A percentile compares a stretch with the other conserved stretches of the same genome.
Evolutionary conservation across 164 flowering plant species (phyloP).

Genomic region (Magnolia kwangsiensis): DNA sequence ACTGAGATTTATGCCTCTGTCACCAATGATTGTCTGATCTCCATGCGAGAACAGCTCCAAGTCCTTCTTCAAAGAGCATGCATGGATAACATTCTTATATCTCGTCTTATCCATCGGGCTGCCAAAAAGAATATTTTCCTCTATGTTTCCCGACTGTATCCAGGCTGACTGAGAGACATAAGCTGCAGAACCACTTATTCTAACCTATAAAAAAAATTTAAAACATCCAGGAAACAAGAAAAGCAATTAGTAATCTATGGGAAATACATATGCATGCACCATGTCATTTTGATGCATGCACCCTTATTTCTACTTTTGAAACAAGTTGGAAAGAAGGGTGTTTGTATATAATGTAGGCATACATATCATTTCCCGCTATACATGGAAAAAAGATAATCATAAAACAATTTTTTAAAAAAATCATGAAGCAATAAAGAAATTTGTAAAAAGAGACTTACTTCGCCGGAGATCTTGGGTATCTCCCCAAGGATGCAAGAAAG

Average conservation of each 20-base stretch:
- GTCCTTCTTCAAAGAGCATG: slow-evolving; percentile 89
- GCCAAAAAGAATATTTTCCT: slow-evolving; percentile 95
- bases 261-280: not conserved
- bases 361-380: too few relatives aligned
- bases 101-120: slow-evolving; percentile 82
- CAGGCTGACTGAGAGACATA: slow-evolving; percentile 98
- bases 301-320: too few relatives aligned
- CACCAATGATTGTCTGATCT: slow-evolving; percentile 97
- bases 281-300: too few relatives aligned
- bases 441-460: slow-evolving; percentile 47
- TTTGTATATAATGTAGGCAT: too few relatives aligned
- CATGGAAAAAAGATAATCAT: too few relatives aligned
- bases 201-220: slow-evolving; percentile 44
- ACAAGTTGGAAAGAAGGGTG: too few relatives aligned
- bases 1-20: slow-evolving; percentile 96
- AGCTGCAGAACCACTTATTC: slow-evolving; percentile 84
- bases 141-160: slow-evolving; percentile 98
- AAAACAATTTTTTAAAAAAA: too few relatives aligned
- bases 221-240: not conserved
- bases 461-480: slow-evolving; percentile 85
- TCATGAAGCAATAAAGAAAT: too few relatives aligned
- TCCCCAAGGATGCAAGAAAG: slow-evolving; percentile 97
- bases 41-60: slow-evolving; percentile 92
- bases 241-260: not conserved
- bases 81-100: slow-evolving; percentile 81